Conservation (phyloP, 106 monocot species). For the Platanthera guangdongensis region DNA sequence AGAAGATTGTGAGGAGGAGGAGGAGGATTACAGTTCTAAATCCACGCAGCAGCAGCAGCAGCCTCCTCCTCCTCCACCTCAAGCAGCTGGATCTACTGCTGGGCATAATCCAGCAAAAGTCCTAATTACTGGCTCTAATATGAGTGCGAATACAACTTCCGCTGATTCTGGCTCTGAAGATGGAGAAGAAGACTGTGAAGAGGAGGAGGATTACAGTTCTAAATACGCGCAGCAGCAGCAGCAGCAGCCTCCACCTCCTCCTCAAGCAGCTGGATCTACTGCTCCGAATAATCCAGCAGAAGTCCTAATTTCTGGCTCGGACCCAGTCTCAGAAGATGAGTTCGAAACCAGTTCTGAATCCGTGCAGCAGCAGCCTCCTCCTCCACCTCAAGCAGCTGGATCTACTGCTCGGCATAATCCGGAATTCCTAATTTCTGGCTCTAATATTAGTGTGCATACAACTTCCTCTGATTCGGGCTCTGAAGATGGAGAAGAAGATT, state of each 20-base stretch:
- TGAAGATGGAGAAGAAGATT: not conserved
- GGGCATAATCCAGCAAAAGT: not conserved
- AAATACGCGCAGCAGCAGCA: not conserved
- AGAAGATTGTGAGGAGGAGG: not conserved
- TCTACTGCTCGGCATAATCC: not conserved
- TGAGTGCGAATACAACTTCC: not conserved
- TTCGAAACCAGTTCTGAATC: not conserved
- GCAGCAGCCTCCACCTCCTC: not conserved
- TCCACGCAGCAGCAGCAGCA: no score
- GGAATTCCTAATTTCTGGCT: not conserved
- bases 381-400: not conserved
- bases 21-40: no score
- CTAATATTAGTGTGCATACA: no score
- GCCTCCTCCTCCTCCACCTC: not conserved
- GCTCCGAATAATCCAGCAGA: not conserved
- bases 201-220: constrained; percentile 1
- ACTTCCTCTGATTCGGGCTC: not conserved
- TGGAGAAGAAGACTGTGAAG: not conserved
- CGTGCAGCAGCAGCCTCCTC: not conserved
- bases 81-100: not conserved
- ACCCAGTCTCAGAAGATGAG: not conserved
- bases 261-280: not conserved
- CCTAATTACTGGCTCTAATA: not conserved
- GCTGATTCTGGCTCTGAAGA: not conserved
- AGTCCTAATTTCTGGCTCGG: not conserved